Conservation (phyloP, 2,329 filamentous ascomycete species). For the Cryphonectria japonica region DNA sequence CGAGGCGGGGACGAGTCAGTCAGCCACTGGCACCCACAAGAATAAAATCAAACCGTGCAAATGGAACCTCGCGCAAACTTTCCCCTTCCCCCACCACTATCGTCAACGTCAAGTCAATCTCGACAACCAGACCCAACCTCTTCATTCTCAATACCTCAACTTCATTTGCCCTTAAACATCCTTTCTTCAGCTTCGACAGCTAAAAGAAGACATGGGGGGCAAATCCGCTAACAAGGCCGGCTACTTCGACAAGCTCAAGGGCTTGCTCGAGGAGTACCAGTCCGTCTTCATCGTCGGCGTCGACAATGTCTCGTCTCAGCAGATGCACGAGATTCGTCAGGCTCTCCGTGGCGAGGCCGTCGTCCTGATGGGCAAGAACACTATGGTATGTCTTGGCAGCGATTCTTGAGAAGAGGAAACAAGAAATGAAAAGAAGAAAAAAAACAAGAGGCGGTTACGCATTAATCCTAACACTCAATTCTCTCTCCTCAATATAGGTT, state of each 20-base stretch:
- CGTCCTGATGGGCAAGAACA: constrained; percentile 99
- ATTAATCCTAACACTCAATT: not conserved
- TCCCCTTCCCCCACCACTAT: constrained; percentile 7
- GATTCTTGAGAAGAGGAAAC: not conserved
- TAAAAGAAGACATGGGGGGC: constrained; percentile 98
- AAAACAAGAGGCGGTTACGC: not conserved
- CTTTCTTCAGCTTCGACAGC: constrained; percentile 72
- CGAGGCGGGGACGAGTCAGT: not conserved
- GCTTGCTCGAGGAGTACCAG: constrained; percentile 92
- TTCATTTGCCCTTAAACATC: constrained; percentile 88
- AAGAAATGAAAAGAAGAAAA: not conserved
- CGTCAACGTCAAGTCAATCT: constrained; percentile 28
- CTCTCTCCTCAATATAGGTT: constrained; percentile 57
- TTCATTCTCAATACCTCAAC: constrained; percentile 10
- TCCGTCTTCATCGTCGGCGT: constrained; percentile 97
- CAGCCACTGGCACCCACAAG: constrained; percentile 15
- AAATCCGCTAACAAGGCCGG: constrained; percentile 89
- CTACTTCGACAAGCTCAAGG: constrained; percentile 99
- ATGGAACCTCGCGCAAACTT: constrained; percentile 3
- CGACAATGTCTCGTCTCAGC: constrained; percentile 99
- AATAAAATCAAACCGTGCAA: constrained; percentile 25
- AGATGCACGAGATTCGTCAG: constrained; percentile 99
- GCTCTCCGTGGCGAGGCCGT: constrained; percentile 89
- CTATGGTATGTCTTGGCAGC: constrained; percentile 73
- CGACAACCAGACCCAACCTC: constrained; percentile 29